Evolutionary conservation across 176 grass and related monocot species (phyloP).

Genomic region (Juncus inflexus): DNA sequence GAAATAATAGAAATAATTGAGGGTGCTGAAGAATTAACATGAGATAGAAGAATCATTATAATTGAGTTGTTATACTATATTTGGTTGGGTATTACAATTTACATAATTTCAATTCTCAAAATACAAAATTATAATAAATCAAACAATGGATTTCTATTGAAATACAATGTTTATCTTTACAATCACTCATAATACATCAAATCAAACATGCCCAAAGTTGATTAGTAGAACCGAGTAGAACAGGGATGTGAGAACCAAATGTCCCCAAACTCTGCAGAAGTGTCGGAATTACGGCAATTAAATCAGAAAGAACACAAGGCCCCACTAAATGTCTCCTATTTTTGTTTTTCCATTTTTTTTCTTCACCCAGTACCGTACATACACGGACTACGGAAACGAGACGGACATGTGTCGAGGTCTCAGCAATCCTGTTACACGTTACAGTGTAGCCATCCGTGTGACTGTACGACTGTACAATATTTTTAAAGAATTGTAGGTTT

Average conservation of each 20-base stretch:
- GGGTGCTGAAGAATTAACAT: no score
- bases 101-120: no score
- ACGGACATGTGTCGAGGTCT: slow-evolving; percentile 5
- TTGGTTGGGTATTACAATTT: no score
- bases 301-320: slow-evolving; percentile 15
- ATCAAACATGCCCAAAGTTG: no score
- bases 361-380: slow-evolving; percentile 49
- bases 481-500: no score
- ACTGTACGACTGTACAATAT: not conserved
- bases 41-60: no score
- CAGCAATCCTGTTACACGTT: not conserved
- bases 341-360: slow-evolving; percentile 4
- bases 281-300: slow-evolving; percentile 25
- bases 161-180: no score
- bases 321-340: slow-evolving; percentile 20
- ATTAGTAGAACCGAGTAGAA: not conserved
- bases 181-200: no score
- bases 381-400: slow-evolving; percentile 42
- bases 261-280: not conserved
- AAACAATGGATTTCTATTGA: no score
- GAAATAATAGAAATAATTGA: no score
- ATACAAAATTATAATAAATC: no score
- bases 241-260: not conserved
- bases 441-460: not conserved
- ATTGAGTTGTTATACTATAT: no score